phyloP scores from a whole-genome alignment of 345 rosid species.

The Brassica juncea region DNA sequence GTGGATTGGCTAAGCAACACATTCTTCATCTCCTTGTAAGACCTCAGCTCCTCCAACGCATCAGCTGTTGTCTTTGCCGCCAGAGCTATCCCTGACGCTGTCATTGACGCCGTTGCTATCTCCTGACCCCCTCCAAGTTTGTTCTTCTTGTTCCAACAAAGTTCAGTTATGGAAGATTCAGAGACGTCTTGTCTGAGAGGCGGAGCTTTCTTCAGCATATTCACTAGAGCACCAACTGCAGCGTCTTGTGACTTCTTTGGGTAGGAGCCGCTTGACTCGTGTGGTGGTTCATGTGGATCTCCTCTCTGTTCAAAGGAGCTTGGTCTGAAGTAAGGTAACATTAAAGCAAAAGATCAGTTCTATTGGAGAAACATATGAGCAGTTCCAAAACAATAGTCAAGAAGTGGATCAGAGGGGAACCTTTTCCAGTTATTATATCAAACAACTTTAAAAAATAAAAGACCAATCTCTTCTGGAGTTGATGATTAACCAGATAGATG shows the following conservation, averaged over 20 bases:
- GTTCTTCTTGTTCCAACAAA: constrained; percentile 22
- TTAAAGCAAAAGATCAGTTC: constrained; percentile 10
- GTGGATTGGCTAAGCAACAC: constrained; percentile 55
- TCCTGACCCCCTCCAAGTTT: constrained; percentile 24
- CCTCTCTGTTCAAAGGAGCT: constrained; percentile 63
- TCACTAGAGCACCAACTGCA: constrained; percentile 85
- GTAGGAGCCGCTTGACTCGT: constrained; percentile 50
- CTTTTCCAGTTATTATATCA: not conserved
- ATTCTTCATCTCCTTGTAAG: constrained; percentile 68
- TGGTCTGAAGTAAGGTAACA: constrained; percentile 45
- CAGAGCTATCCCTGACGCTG: constrained; percentile 50
- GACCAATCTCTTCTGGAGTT: not conserved
- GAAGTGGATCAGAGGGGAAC: constrained; percentile 1
- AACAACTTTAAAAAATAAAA: not conserved
- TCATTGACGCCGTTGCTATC: constrained; percentile 43
- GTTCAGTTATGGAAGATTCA: constrained; percentile 43
- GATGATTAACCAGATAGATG: constrained; percentile 6
- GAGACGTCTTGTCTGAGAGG: constrained; percentile 71
- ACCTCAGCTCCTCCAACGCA: constrained; percentile 80
- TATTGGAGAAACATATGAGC: not conserved
- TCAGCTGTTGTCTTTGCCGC: constrained; percentile 76
- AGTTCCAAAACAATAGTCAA: constrained; percentile 4
- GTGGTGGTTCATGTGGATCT: constrained; percentile 41
- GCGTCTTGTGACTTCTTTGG: constrained; percentile 80
- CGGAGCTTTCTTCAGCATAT: constrained; percentile 82